Evolutionary conservation across 129 eudicot genomes (phyloP), one percentile per base, ranked within the genome.

Genomic region (Heracleum sosnowskyi): DNA sequence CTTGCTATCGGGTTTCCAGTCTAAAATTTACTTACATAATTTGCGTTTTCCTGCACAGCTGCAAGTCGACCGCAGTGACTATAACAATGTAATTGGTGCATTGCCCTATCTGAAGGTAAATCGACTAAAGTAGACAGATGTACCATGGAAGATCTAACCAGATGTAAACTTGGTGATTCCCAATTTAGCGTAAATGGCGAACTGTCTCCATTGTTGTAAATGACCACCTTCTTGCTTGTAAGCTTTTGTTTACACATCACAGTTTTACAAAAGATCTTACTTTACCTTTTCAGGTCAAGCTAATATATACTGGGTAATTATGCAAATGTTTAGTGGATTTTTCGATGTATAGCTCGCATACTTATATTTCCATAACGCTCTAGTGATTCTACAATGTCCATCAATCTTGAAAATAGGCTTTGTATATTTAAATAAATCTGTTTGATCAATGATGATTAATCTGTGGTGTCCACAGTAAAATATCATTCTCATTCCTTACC

Each of bases 41-140:
- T 13, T 44, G 81, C 6, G 28, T 46, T 80, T 37, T 81, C 75
- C 31, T 75, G 47, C 46, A 77, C 89, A 91, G 98, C 47, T 90
- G 55, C 98, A 95, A 91, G 98, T 95, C 69, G 84, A 90, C 69
- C 94, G 97, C 31, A 77, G 97, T 68, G 97, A 95, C 83, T 96
- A 96, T 75, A 74, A 92, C 97, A 96, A 95, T 47, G 99, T 96
- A 69, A 90, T 90, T 26, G 99, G 97, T 29, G 97, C 97, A 37
- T 86, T 96, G 85, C 99, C 99, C 11, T 92, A 95, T 81, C 86
- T 95, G 87, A 96, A 96, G 83, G 99, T 92, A n/a, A 96, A 96
- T 79, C 90, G 97, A 77, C 55, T 37, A 29, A 62, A 77, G 12
- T 77, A 60, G 71, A 40, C 18, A 39, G 46, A 40, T 24, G 31